Conservation (phyloP, 768 basidiomycete genomes). For the Tulasnella sp. region DNA sequence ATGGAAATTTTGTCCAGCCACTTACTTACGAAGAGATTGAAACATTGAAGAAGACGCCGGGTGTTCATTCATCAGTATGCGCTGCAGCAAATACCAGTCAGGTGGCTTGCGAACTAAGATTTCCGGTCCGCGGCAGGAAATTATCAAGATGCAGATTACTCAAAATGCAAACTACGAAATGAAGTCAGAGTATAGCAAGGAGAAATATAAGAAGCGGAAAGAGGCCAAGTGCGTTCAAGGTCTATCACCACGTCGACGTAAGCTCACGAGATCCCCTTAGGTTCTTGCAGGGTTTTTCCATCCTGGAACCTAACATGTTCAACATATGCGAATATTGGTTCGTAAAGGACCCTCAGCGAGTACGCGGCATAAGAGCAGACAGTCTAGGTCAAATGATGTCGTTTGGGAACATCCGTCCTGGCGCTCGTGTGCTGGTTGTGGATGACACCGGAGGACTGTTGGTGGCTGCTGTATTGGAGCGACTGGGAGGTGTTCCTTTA, state of each 20-base stretch:
- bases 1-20: conserved; percentile 72
- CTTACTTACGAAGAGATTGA: conserved; percentile 81
- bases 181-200: conserved; percentile 98
- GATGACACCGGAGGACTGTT: conserved; percentile 90
- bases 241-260: neutral
- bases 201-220: conserved; percentile 95
- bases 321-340: conserved; percentile 90
- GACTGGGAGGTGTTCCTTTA: conserved; percentile 66
- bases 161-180: conserved; percentile 86
- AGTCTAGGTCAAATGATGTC: conserved; percentile 84
- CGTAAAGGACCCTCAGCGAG: conserved; percentile 68
- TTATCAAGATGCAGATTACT: conserved; percentile 91
- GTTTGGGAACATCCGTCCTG: conserved; percentile 76
- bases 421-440: conserved; percentile 80
- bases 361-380: conserved; percentile 82
- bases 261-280: conserved; percentile 40
- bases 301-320: conserved; percentile 79
- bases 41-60: conserved; percentile 66
- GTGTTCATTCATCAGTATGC: conserved; percentile 69
- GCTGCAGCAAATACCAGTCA: neutral
- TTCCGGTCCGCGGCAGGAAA: conserved; percentile 55
- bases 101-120: conserved; percentile 28
- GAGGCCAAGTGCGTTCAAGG: conserved; percentile 77
- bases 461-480: conserved; percentile 76
- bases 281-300: conserved; percentile 81